Evolutionary conservation across 192 early-diverging fungal species (phyloP), one percentile per base, ranked within the genome.

Genomic region (Gigaspora rosea): DNA sequence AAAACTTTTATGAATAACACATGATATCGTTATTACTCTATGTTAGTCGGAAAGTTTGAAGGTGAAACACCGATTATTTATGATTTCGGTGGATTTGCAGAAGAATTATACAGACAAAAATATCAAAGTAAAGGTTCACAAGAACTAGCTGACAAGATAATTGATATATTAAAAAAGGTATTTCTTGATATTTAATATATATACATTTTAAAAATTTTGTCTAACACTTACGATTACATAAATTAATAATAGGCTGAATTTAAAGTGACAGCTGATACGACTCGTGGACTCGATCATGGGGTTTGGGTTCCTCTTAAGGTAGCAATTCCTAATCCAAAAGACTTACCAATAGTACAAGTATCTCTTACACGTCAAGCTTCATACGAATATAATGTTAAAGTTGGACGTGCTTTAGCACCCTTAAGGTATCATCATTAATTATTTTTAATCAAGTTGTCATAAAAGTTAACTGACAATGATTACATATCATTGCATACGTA

Each of bases 281-380:
- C 87, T 46, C 83, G 90, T 15, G 91, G 91, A 3, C 82, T 89
- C n/a, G 91, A 93, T 63, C 91, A 93, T 68, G 91, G 91, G 27
- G 86, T 87, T 3, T 93, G 91, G 91, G 89, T 91, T 0, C 90
- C 88, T 5, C 71, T 91, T 33, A 86, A 91, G 50, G 81, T 88
- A 18, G 90, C 90, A n/a, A 82, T 91, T 12, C 78, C 86, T 56
- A 82, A 80, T 0, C 81, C 85, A 15, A 78, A 79, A 33, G 81
- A 82, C 9, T 87, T 93, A 69, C 91, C 91, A 0, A 86, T 93
- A 68, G 79, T 90, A 13, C 90, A 91, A 73, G 81, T 93, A 48
- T 91, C 90, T n/a, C 80, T 89, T 4, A 88, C 81, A 49, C 75
- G 75, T 18, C 82, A 87, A 62, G 87, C 91, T 62, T 85, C 83